These are phyloP conservation scores for Microdochium paspali DNA, from an alignment of 2,329 filamentous ascomycete genomes.

Conservation along the genomic window DNA sequence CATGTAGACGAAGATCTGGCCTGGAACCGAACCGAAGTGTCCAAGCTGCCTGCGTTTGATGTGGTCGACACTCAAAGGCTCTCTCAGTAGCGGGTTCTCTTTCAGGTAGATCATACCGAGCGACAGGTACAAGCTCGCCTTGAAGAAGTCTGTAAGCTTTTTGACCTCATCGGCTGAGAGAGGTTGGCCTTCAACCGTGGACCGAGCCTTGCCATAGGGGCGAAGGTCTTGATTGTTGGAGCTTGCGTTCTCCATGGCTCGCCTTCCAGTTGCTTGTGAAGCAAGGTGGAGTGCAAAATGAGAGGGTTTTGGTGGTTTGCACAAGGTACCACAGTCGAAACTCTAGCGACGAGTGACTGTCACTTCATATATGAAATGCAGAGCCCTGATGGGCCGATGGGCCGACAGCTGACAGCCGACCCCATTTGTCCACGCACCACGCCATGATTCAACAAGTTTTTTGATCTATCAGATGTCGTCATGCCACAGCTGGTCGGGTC, in stretches of 20 bases:
- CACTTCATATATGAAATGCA: too few relatives aligned
- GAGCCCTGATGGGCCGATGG: too few relatives aligned
- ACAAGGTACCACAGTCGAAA: too few relatives aligned
- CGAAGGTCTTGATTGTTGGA: constrained; percentile 46
- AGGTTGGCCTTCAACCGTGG: constrained; percentile 52
- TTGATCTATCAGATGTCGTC: too few relatives aligned
- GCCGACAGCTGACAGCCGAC: too few relatives aligned
- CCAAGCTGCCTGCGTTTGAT: constrained; percentile 56
- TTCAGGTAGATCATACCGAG: constrained; percentile 74
- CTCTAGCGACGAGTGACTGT: too few relatives aligned
- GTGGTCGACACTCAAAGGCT: constrained; percentile 59
- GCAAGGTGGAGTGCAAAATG: too few relatives aligned
- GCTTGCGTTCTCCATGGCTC: not conserved
- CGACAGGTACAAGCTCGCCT: constrained; percentile 64
- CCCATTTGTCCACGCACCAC: too few relatives aligned
- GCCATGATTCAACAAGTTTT: too few relatives aligned
- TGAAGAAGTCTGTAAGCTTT: constrained; percentile 64
- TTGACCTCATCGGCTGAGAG: constrained; percentile 57
- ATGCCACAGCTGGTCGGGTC: too few relatives aligned
- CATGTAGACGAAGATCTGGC: constrained; percentile 73
- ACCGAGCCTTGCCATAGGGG: constrained; percentile 55
- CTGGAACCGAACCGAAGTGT: constrained; percentile 74
- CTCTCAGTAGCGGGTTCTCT: constrained; percentile 61
- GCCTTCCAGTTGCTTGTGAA: too few relatives aligned
- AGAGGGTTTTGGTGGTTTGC: too few relatives aligned